Evolutionary conservation across 2,329 filamentous ascomycete species (phyloP).

Genomic region (Colletotrichum theobromicola): DNA sequence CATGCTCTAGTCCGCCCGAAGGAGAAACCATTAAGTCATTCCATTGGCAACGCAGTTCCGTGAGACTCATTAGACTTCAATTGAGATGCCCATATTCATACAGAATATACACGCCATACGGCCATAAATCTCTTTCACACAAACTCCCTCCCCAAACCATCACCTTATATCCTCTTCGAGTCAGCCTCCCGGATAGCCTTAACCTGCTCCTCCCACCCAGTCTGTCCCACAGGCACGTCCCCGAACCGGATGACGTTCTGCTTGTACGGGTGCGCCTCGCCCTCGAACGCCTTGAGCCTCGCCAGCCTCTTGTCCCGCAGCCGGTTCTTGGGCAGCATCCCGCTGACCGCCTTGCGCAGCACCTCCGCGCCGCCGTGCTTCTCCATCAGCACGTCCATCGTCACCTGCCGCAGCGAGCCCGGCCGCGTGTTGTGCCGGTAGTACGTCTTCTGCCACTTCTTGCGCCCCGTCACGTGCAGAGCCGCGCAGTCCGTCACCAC

Average conservation of each 20-base stretch:
- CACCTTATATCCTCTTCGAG: constrained; percentile 52
- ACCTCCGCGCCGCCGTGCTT: constrained; percentile 96
- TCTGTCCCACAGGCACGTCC: constrained; percentile 59
- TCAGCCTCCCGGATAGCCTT: constrained; percentile 56
- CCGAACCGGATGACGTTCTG: constrained; percentile 80
- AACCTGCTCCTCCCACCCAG: constrained; percentile 59
- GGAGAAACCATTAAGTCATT: background rate
- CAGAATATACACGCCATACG: constrained; percentile 22
- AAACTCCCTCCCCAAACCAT: background rate
- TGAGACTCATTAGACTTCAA: constrained; percentile 5
- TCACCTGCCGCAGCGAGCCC: constrained; percentile 84
- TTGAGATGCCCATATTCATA: constrained; percentile 22
- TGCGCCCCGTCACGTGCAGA: constrained; percentile 87
- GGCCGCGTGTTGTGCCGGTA: constrained; percentile 93
- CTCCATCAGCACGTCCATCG: constrained; percentile 92
- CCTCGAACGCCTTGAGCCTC: constrained; percentile 94
- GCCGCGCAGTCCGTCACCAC: constrained; percentile 90
- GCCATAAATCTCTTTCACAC: background rate
- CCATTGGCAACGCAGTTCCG: background rate
- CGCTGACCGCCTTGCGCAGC: constrained; percentile 87
- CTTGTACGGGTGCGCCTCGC: constrained; percentile 89
- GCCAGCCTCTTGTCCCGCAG: constrained; percentile 86
- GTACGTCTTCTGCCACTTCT: constrained; percentile 93
- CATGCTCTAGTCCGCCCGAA: background rate
- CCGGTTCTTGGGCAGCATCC: constrained; percentile 98